A percentile compares a stretch with the other conserved stretches of the same genome.
phyloP scores from a whole-genome alignment of 495 filamentous ascomycete genomes.

The Haplographium delicatum region DNA sequence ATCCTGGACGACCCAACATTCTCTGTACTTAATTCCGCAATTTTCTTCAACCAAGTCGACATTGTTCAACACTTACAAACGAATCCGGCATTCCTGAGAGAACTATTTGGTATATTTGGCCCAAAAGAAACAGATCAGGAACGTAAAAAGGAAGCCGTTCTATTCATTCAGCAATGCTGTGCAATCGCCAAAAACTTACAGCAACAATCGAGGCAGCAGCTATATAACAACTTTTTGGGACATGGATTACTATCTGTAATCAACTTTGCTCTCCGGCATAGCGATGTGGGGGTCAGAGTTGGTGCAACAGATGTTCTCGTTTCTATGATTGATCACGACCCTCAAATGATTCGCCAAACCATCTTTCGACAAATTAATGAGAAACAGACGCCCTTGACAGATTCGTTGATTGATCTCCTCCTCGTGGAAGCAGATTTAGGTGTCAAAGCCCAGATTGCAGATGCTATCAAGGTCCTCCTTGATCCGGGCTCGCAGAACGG shows the following conservation, averaged over 20 bases:
- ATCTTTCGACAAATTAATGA: conserved; percentile 89
- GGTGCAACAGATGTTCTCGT: conserved; percentile 93
- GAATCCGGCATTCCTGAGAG: conserved; percentile 70
- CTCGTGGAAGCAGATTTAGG: conserved; percentile 88
- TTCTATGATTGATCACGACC: conserved; percentile 92
- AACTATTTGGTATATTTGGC: conserved; percentile 87
- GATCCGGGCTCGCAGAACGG: conserved; percentile 63
- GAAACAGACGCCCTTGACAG: conserved; percentile 79
- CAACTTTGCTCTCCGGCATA: conserved; percentile 80
- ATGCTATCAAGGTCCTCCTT: conserved; percentile 89
- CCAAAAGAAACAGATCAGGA: conserved; percentile 54
- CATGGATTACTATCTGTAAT: conserved; percentile 87
- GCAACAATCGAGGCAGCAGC: conserved; percentile 64
- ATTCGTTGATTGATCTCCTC: conserved; percentile 89
- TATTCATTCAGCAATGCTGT: conserved; percentile 96
- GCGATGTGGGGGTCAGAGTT: conserved; percentile 78
- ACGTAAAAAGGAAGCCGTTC: conserved; percentile 88
- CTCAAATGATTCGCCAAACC: conserved; percentile 84
- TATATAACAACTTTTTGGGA: conserved; percentile 86
- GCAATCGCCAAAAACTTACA: conserved; percentile 92
- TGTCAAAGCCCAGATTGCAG: conserved; percentile 92
- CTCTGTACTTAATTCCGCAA: conserved; percentile 93
- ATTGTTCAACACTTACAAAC: conserved; percentile 88
- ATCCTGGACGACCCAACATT: conserved; percentile 98
- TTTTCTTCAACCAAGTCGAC: conserved; percentile 98